phyloP scores from a whole-genome alignment of 2,329 filamentous ascomycete species.

The Meredithiella fracta region DNA sequence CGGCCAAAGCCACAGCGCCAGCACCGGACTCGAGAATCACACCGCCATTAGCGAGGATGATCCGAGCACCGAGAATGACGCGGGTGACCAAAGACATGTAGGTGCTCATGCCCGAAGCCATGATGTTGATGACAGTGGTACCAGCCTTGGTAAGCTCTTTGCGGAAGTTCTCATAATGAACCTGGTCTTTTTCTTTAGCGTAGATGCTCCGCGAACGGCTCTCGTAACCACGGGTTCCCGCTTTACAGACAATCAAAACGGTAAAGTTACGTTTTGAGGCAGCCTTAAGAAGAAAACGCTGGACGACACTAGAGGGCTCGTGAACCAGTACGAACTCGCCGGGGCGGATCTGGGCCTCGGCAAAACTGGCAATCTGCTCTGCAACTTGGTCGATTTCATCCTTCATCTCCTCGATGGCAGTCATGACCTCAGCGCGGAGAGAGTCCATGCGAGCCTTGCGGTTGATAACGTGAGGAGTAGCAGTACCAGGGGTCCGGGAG shows the following conservation, averaged over 20 bases:
- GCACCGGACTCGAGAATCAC: constrained; percentile 75
- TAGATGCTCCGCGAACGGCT: constrained; percentile 19
- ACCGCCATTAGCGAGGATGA: constrained; percentile 75
- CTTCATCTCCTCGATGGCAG: constrained; percentile 88
- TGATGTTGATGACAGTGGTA: constrained; percentile 67
- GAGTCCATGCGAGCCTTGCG: constrained; percentile 35
- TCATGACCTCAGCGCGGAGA: constrained; percentile 76
- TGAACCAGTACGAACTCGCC: constrained; percentile 87
- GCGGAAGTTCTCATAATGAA: constrained; percentile 40
- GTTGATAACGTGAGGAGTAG: constrained; percentile 24
- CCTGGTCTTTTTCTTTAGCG: constrained; percentile 12
- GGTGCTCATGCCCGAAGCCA: constrained; percentile 73
- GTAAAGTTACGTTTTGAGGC: constrained; percentile 85
- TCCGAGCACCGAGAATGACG: constrained; percentile 76
- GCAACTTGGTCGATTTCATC: constrained; percentile 89
- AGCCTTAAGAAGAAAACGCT: constrained; percentile 76
- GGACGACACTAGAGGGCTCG: constrained; percentile 70
- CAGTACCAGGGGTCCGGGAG: constrained; percentile 30
- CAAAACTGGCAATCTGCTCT: constrained; percentile 77
- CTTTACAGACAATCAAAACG: constrained; percentile 63
- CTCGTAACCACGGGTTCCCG: constrained; percentile 21
- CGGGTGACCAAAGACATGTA: constrained; percentile 94
- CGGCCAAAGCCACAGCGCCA: constrained; percentile 66
- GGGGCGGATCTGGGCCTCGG: constrained; percentile 81
- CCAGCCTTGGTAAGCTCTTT: constrained; percentile 66